Evolutionary conservation across 2,329 filamentous ascomycete species (phyloP).

Genomic region (Fusarium sp.): DNA sequence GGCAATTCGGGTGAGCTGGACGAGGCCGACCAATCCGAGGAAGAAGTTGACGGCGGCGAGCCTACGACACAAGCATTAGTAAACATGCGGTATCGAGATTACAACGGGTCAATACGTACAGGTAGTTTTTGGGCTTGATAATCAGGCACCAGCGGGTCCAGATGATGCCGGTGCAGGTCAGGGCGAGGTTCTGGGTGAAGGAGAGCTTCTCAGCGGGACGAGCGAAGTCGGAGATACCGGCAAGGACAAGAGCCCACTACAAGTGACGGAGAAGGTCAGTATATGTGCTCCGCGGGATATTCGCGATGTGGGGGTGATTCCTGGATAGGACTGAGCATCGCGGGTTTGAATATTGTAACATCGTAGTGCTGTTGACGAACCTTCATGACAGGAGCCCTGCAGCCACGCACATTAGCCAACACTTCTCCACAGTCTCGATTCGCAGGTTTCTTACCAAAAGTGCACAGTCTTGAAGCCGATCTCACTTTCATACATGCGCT

Average conservation of each 20-base stretch:
- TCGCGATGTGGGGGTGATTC: neutral
- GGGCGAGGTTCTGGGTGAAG: conserved; percentile 87
- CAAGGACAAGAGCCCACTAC: conserved; percentile 92
- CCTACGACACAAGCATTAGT: conserved; percentile 53
- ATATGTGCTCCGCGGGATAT: neutral
- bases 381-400: conserved; percentile 92
- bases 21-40: conserved; percentile 85
- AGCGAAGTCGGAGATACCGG: conserved; percentile 89
- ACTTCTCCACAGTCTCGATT: neutral
- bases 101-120: conserved; percentile 63
- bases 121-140: conserved; percentile 91
- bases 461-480: conserved; percentile 92
- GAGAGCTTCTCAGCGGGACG: conserved; percentile 94
- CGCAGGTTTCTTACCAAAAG: conserved; percentile 74
- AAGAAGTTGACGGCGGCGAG: conserved; percentile 98
- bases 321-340: neutral
- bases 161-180: conserved; percentile 91
- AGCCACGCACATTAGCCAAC: conserved; percentile 36
- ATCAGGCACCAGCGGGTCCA: conserved; percentile 99
- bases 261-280: conserved; percentile 19
- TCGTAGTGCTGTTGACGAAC: conserved; percentile 45
- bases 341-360: neutral
- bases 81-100: neutral
- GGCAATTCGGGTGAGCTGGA: conserved; percentile 82
- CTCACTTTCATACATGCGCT: conserved; percentile 84